A percentile compares a stretch with the other conserved stretches of the same genome.
Conservation (phyloP, 2,329 filamentous ascomycete species). For the Fusarium sp. region DNA sequence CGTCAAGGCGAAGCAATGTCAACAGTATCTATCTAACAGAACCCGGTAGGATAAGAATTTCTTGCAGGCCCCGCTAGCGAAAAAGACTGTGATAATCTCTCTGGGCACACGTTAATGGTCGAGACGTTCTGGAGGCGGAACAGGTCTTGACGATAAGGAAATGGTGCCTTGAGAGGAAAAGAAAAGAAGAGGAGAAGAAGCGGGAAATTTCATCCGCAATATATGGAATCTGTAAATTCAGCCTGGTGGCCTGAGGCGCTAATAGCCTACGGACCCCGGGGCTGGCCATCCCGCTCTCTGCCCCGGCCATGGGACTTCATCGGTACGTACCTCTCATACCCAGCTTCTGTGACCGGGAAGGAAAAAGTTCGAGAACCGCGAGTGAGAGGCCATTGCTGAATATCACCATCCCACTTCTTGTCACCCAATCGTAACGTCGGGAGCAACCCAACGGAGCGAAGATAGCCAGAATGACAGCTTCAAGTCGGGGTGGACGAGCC, state of each 20-base stretch:
- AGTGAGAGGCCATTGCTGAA: conserved; percentile 32
- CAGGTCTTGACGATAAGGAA: conserved; percentile 96
- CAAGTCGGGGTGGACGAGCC: conserved; percentile 68
- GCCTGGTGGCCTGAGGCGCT: conserved; percentile 49
- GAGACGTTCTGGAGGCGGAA: conserved; percentile 78
- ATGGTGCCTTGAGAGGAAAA: conserved; percentile 73
- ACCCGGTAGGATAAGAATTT: conserved; percentile 71
- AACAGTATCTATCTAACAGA: conserved; percentile 98
- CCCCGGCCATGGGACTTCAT: neutral
- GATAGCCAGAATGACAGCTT: conserved; percentile 61
- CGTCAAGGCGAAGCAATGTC: conserved; percentile 64
- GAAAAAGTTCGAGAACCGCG: conserved; percentile 49
- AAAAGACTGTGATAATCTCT: conserved; percentile 85
- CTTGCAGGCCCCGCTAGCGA: conserved; percentile 95
- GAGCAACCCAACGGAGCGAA: conserved; percentile 29
- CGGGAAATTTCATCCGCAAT: conserved; percentile 29
- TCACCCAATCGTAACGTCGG: conserved; percentile 31
- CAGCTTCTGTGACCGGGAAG: conserved; percentile 10
- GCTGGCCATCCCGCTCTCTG: neutral
- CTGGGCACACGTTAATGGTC: conserved; percentile 95
- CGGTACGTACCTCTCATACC: conserved; percentile 46
- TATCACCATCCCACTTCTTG: conserved; percentile 39
- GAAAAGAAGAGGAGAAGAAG: conserved; percentile 45
- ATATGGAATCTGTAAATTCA: conserved; percentile 1
- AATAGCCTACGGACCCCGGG: conserved; percentile 1